A percentile compares a stretch with the other conserved stretches of the same genome.
Evolutionary conservation across 768 basidiomycete genomes (phyloP).

Genomic region (Mrakia hoshinonis): DNA sequence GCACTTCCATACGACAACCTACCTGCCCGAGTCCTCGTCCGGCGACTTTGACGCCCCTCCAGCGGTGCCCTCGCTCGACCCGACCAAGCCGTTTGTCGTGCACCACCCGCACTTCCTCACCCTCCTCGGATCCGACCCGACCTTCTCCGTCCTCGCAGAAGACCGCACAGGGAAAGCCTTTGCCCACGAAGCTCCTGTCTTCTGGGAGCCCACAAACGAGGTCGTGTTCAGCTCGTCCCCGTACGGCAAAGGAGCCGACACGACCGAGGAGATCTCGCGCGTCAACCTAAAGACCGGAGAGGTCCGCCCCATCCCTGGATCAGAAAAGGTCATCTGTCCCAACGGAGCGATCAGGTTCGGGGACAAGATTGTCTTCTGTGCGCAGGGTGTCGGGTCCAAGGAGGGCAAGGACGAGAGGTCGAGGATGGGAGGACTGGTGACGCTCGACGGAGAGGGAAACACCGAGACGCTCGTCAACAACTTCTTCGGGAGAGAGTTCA

Average conservation of each 20-base stretch:
- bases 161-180: neutral
- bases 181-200: constrained; percentile 15
- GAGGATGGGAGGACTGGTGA: neutral
- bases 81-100: constrained; percentile 8
- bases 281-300: constrained; percentile 1
- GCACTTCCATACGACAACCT: neutral
- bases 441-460: neutral
- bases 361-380: constrained; percentile 1
- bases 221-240: neutral
- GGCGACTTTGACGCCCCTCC: neutral
- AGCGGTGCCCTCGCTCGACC: neutral
- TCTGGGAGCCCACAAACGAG: neutral
- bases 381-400: neutral
- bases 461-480: constrained; percentile 3
- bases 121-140: neutral
- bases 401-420: too few species aligned
- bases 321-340: neutral
- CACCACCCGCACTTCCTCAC: constrained; percentile 7
- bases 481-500: constrained; percentile 6
- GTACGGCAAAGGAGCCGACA: neutral
- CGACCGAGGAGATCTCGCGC: neutral
- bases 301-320: neutral
- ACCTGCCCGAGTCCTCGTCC: neutral
- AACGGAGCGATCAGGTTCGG: constrained; percentile 1
- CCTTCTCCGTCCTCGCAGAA: neutral